These are phyloP conservation scores for Nothophaeocryptopus gaeumannii DNA, from an alignment of 2,329 filamentous ascomycete genomes.

Conservation along the genomic window DNA sequence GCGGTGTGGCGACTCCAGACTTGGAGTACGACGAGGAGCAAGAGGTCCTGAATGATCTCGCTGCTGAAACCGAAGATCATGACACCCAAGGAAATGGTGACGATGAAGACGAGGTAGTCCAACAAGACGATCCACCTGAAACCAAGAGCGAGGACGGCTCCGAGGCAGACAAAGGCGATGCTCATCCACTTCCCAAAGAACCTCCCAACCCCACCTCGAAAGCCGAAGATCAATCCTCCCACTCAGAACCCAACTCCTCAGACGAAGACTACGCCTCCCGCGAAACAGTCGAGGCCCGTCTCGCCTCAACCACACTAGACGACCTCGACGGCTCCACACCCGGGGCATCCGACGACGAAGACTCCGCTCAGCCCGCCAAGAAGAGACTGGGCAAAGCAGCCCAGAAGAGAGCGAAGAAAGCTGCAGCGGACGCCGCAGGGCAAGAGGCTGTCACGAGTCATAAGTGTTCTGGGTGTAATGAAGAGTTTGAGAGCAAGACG, in stretches of 20 bases:
- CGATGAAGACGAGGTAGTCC: not conserved
- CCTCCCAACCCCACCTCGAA: not conserved
- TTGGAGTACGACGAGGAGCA: slow-evolving; percentile 35
- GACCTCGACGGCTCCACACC: slow-evolving; percentile 7
- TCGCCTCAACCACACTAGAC: slow-evolving; percentile 28
- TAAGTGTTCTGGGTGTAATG: slow-evolving; percentile 75
- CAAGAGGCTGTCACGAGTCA: slow-evolving; percentile 45
- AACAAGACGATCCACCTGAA: slow-evolving; percentile 6
- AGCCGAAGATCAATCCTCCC: slow-evolving; percentile 7
- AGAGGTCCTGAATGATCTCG: slow-evolving; percentile 25
- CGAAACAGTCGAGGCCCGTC: slow-evolving; percentile 41
- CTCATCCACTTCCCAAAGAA: slow-evolving; percentile 1
- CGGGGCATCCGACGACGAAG: slow-evolving; percentile 23
- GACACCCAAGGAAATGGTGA: slow-evolving; percentile 10
- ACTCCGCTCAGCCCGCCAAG: slow-evolving; percentile 2
- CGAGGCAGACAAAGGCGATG: slow-evolving; percentile 3
- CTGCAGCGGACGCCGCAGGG: slow-evolving; percentile 42
- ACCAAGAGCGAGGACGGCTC: not conserved
- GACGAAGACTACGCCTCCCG: slow-evolving; percentile 46
- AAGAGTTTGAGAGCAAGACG: slow-evolving; percentile 70
- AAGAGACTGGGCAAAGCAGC: slow-evolving; percentile 49
- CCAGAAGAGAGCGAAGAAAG: slow-evolving; percentile 49
- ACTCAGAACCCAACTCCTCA: slow-evolving; percentile 16
- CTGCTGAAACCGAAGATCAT: slow-evolving; percentile 25
- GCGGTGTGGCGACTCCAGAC: slow-evolving; percentile 33